Conservation (phyloP, 805 yeast genomes). For the Metschnikowia lochheadii region DNA sequence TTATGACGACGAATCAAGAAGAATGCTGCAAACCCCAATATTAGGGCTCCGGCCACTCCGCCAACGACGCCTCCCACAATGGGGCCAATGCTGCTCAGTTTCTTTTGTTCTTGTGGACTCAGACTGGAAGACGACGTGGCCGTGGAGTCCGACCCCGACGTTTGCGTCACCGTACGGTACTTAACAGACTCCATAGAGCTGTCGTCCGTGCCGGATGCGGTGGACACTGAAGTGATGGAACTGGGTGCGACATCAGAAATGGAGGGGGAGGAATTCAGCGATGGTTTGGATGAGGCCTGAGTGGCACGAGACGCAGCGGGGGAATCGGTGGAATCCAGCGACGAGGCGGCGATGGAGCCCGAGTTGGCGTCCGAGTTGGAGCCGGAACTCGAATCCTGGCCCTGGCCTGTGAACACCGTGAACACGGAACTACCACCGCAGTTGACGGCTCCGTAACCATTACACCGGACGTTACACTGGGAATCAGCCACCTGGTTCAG, state of each 20-base stretch:
- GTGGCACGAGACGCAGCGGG: not conserved
- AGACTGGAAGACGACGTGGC: conserved; percentile 1
- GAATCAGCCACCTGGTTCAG: conserved; percentile 10
- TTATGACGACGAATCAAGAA: conserved; percentile 36
- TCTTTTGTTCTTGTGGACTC: conserved; percentile 8
- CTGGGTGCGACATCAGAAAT: not conserved
- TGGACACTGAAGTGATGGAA: not conserved
- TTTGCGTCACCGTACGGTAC: conserved; percentile 13
- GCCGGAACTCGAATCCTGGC: conserved; percentile 19
- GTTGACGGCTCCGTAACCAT: conserved; percentile 29
- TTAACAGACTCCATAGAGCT: conserved; percentile 2
- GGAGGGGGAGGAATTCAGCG: not conserved
- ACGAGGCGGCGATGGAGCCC: not conserved
- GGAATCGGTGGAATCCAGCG: not conserved
- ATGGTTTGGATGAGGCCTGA: not conserved
- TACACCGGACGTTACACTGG: conserved; percentile 30
- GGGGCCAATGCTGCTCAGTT: conserved; percentile 35
- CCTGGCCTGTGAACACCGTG: conserved; percentile 21
- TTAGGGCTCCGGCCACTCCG: conserved; percentile 31
- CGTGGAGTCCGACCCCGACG: conserved; percentile 10
- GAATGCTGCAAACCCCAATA: conserved; percentile 24
- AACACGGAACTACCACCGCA: conserved; percentile 39
- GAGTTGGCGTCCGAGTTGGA: not conserved
- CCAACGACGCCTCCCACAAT: conserved; percentile 46
- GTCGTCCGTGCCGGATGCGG: not conserved